A percentile compares a stretch with the other conserved stretches of the same genome.
These are phyloP conservation scores for Pythium pyrilobum DNA, from an alignment of 352 stramenopile species.

Conservation along the genomic window DNA sequence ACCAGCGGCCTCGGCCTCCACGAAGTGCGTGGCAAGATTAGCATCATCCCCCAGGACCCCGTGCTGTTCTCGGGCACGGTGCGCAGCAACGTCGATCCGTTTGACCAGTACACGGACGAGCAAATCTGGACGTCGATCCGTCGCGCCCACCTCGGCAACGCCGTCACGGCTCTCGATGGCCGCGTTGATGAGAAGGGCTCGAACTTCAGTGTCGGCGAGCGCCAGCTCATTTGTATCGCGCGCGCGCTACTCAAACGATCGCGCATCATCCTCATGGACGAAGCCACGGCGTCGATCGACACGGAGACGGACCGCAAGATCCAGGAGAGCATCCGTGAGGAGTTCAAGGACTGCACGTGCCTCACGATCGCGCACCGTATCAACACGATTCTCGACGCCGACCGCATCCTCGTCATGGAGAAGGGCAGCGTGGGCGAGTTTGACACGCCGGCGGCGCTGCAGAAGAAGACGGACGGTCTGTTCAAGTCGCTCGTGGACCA, in stretches of 20 bases:
- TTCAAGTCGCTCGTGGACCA: slow-evolving; percentile 76
- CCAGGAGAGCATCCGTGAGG: slow-evolving; percentile 45
- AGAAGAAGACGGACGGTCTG: slow-evolving; percentile 58
- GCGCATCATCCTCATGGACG: slow-evolving; percentile 96
- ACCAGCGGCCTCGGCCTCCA: slow-evolving; percentile 31
- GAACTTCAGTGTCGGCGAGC: slow-evolving; percentile 93
- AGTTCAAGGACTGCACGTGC: slow-evolving; percentile 83
- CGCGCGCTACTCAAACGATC: slow-evolving; percentile 85
- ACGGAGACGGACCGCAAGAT: slow-evolving; percentile 88
- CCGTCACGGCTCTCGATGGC: slow-evolving; percentile 61
- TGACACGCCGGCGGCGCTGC: slow-evolving; percentile 80
- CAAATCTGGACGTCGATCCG: slow-evolving; percentile 35
- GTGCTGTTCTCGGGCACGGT: slow-evolving; percentile 88
- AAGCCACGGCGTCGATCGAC: slow-evolving; percentile 94
- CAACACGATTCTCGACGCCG: slow-evolving; percentile 95
- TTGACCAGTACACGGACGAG: slow-evolving; percentile 57
- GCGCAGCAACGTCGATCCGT: slow-evolving; percentile 90
- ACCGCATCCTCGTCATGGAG: slow-evolving; percentile 95
- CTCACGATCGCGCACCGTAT: slow-evolving; percentile 97
- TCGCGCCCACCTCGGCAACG: slow-evolving; percentile 25
- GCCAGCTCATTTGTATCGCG: slow-evolving; percentile 93
- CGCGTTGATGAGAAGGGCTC: slow-evolving; percentile 84
- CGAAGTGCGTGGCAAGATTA: slow-evolving; percentile 20
- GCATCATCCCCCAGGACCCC: slow-evolving; percentile 83
- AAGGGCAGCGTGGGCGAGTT: slow-evolving; percentile 92